These are phyloP conservation scores for Helminthosporium solani DNA, from an alignment of 2,329 filamentous ascomycete species.

Conservation along the genomic window DNA sequence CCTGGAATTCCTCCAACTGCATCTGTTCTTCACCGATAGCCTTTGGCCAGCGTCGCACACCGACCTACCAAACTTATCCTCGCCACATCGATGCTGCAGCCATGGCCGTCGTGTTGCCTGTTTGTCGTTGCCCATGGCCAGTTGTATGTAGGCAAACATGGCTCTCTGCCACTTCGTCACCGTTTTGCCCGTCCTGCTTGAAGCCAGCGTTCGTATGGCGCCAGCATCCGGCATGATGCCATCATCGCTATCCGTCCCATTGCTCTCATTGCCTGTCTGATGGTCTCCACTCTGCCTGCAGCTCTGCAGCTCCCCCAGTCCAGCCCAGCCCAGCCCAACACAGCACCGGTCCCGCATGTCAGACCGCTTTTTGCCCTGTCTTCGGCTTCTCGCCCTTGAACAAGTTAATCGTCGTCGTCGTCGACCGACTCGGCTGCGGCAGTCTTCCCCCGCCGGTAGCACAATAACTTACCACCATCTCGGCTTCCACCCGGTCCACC, in stretches of 20 bases:
- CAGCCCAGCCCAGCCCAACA: neutral
- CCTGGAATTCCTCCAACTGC: too few relatives aligned
- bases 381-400: neutral
- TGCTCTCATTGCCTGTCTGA: neutral
- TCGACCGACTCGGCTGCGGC: neutral
- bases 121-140: too few relatives aligned
- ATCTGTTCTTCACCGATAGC: too few relatives aligned
- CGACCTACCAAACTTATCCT: too few relatives aligned
- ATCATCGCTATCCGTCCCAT: neutral
- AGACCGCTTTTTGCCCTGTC: conserved; percentile 1
- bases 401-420: neutral
- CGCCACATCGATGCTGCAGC: too few relatives aligned
- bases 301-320: neutral
- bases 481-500: neutral
- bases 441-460: neutral
- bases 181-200: neutral
- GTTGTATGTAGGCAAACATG: neutral
- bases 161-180: neutral
- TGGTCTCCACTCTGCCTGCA: conserved; percentile 1
- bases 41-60: too few relatives aligned
- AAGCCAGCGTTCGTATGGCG: too few relatives aligned
- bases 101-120: too few relatives aligned
- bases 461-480: neutral
- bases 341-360: neutral
- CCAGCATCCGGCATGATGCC: neutral